A percentile compares a stretch with the other conserved stretches of the same genome.
Conservation (phyloP, 495 filamentous ascomycete genomes). For the Penicillium angulare region DNA sequence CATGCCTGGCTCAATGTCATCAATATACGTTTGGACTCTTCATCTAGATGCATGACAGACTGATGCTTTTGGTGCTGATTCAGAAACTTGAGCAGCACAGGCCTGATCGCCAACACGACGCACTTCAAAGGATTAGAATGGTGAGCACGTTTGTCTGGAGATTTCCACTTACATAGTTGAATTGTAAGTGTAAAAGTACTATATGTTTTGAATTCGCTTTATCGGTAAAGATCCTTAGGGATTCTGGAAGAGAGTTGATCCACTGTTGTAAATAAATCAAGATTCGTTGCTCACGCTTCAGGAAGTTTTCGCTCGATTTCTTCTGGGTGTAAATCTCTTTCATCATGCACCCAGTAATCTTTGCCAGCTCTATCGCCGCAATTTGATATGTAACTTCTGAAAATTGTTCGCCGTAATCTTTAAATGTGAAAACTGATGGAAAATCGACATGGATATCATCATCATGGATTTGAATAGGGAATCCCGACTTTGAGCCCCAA, state of each 20-base stretch:
- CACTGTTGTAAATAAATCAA: constrained; percentile 38
- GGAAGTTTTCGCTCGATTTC: constrained; percentile 35
- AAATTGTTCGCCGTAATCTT: constrained; percentile 34
- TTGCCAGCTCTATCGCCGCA: constrained; percentile 32
- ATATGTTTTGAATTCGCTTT: constrained; percentile 28
- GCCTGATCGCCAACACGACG: constrained; percentile 37
- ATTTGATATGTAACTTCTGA: constrained; percentile 29
- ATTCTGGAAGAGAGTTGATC: constrained; percentile 35
- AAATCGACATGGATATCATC: constrained; percentile 39
- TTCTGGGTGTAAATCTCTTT: constrained; percentile 34
- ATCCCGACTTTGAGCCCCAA: constrained; percentile 39
- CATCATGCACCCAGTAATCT: constrained; percentile 34
- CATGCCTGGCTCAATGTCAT: constrained; percentile 37
- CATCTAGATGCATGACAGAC: constrained; percentile 10
- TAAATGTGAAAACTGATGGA: constrained; percentile 22
- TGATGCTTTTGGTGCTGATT: too few relatives aligned
- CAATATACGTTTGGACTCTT: constrained; percentile 24
- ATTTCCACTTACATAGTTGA: constrained; percentile 25
- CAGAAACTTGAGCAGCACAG: constrained; percentile 34
- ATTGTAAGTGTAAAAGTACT: constrained; percentile 35
- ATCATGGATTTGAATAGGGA: constrained; percentile 37
- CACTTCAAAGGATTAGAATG: constrained; percentile 19
- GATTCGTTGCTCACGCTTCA: constrained; percentile 35
- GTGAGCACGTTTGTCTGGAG: background rate
- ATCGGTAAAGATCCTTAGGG: constrained; percentile 28